A percentile compares a stretch with the other conserved stretches of the same genome.
phyloP scores from a whole-genome alignment of 495 filamentous ascomycete species.

The Penicillium lividum region DNA sequence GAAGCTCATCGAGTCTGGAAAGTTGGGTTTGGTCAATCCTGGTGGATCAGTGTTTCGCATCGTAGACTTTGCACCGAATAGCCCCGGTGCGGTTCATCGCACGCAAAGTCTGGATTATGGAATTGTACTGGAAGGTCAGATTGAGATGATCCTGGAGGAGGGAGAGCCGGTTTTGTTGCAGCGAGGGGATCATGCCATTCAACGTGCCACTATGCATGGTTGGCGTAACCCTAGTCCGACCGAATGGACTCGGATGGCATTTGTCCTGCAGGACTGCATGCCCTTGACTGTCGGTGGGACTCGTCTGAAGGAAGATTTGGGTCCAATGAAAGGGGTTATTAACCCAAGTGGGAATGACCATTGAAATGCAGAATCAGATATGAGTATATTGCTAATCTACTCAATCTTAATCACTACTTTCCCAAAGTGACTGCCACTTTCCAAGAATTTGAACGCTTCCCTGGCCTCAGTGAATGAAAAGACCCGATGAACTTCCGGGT shows the following conservation, averaged over 20 bases:
- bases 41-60: slow-evolving; percentile 52
- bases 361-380: background rate
- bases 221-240: slow-evolving; percentile 42
- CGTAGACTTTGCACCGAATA: slow-evolving; percentile 67
- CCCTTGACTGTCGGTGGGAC: slow-evolving; percentile 42
- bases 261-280: slow-evolving; percentile 55
- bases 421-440: slow-evolving; percentile 72
- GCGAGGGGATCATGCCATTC: slow-evolving; percentile 70
- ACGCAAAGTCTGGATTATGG: slow-evolving; percentile 76
- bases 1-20: slow-evolving; percentile 34
- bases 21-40: slow-evolving; percentile 51
- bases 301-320: slow-evolving; percentile 51
- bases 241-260: slow-evolving; percentile 59
- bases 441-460: slow-evolving; percentile 56
- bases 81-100: slow-evolving; percentile 65
- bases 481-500: slow-evolving; percentile 61
- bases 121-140: slow-evolving; percentile 70
- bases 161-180: slow-evolving; percentile 62
- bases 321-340: slow-evolving; percentile 25
- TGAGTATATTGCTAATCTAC: background rate
- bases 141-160: slow-evolving; percentile 75
- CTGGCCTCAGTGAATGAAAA: slow-evolving; percentile 57
- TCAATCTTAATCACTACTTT: slow-evolving; percentile 60
- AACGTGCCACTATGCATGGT: slow-evolving; percentile 56
- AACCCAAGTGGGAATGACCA: slow-evolving; percentile 51